Base-by-base conservation (phyloP, 2,329 filamentous ascomycete species). In the Cladosporium sp. region DNA sequence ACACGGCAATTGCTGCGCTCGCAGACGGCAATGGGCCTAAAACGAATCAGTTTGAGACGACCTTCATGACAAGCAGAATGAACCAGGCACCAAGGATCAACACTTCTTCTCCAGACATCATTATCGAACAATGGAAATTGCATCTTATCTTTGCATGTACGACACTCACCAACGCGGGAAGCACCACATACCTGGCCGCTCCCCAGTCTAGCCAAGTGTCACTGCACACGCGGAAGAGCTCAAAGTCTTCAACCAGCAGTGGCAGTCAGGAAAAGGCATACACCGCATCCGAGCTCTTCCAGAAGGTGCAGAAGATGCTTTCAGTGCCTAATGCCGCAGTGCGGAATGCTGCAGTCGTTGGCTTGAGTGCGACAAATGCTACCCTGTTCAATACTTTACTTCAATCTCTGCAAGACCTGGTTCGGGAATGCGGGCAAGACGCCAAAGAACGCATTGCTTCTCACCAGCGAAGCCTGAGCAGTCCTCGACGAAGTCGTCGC, bases 141-240 rank as follows among this genome's bases (percentile, higher is more conserved):
- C 97, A 97, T 66, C 77, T 98, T 20, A 91, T 96, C 49, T 96
- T 98, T 71, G 93, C 92, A 8, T 98, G 94, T 69, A 95, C 92
- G 8, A 97, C 93, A 0, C 76, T 98, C 50, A 91, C 88, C 32
- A 93, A 93, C 57, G 59, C 62, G 45, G 65, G 63, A 7, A 89
- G 89, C 8, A 82, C 84, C 25, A 48, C 45, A 12, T 33, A 48
- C 18, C 73, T 76, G 11, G 73, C 74, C 2, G 69, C 73, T 6
- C 58, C 62, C 2, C 62, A 59, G 19, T 77, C 77, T 59, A 78
- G 78, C 54, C 49, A 51, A 46, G 42, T 39, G 12, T 77, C 78
- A 32, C 86, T 94, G 56, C 92, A 97, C 67, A 78, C 82, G 4
- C 81, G 92, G 38, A 95, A 94, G 66, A 80, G 80, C 2, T 96